Conservation (phyloP, 2,329 filamentous ascomycete genomes). For the Aureobasidium lini region DNA sequence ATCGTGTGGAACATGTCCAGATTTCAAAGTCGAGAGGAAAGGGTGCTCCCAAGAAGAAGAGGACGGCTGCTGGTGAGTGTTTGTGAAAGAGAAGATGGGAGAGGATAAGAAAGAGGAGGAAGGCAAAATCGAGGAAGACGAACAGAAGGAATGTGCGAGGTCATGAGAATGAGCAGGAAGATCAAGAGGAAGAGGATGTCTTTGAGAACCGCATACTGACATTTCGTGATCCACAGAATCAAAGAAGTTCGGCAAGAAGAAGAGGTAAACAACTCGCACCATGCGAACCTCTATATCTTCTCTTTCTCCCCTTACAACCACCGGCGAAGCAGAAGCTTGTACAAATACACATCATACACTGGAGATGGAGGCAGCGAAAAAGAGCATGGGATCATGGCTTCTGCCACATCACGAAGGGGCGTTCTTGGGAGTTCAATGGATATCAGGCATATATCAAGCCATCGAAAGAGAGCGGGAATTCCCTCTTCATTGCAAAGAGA, state of each 20-base stretch:
- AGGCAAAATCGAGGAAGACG: background rate
- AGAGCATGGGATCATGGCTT: background rate
- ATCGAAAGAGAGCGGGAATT: too few species aligned
- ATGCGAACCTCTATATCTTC: background rate
- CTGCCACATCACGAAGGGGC: too few species aligned
- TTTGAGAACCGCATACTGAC: background rate
- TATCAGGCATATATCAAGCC: too few species aligned
- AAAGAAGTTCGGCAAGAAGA: conserved; percentile 16
- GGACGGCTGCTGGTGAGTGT: conserved; percentile 41
- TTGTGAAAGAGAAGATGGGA: background rate
- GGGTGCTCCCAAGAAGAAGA: conserved; percentile 84
- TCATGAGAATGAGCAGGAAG: background rate
- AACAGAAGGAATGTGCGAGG: background rate
- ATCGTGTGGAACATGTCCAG: conserved; percentile 65
- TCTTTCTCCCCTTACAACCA: background rate
- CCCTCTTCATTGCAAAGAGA: too few species aligned
- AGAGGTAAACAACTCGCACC: conserved; percentile 1
- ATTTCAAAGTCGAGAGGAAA: conserved; percentile 68
- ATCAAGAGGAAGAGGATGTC: background rate
- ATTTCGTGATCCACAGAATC: background rate
- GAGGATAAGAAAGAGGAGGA: background rate
- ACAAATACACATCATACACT: background rate
- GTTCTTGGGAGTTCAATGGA: too few species aligned
- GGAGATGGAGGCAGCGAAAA: background rate
- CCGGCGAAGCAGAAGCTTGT: background rate